Base-by-base conservation (phyloP, 192 early-diverging fungal genomes). In the Coemansia sp. region DNA sequence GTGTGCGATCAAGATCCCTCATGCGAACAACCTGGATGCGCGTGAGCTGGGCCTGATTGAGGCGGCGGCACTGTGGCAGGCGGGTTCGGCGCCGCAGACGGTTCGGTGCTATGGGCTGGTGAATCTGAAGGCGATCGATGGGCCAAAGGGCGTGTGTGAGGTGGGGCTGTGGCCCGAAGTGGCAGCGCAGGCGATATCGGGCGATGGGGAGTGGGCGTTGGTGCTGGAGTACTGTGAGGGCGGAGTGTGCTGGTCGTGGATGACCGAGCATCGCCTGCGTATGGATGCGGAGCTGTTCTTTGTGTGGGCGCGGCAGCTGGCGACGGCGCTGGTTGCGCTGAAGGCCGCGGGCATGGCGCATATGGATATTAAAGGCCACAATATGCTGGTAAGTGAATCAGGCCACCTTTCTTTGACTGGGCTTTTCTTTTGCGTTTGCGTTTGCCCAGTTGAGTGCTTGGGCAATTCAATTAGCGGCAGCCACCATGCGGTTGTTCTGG, bases 331-430 rank as follows among this genome's bases (percentile, higher is more conserved):
- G 21, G 62, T 74, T 7, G 72, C 56, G 14, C 62, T 82, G 34
- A 71, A 75, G 38, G 53, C 51, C 7, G 70, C 70, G 0, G 74
- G 77, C 14, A 47, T 78, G 47, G 66, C 75, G 6, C 80, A 82
- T 52, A 74, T 77, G 38, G 80, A 82, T 35, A 78, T 82, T 36
- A 82, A 82, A 51, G 70, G 64, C 11, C 80, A 82, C 51, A 82
- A 82, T 44, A 65, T 82, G 34, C 50, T 82, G 54, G 60, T 62
- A 67, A 67, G 64, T 52, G 9, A 8, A 8, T n/a, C 16, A 34
- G n/a, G 5, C n/a, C 32, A 4, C 10, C 2, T 19, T 4, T 20
- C 0, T 3, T 11, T 1, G 35, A 9, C 16, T 13, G 63, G 25
- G 60, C 18, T 7, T 20, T 31, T 5, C 20, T 37, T n/a, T n/a